Conservation (phyloP, 1,139 yeast genomes). For the Debaryomyces singareniensis region DNA sequence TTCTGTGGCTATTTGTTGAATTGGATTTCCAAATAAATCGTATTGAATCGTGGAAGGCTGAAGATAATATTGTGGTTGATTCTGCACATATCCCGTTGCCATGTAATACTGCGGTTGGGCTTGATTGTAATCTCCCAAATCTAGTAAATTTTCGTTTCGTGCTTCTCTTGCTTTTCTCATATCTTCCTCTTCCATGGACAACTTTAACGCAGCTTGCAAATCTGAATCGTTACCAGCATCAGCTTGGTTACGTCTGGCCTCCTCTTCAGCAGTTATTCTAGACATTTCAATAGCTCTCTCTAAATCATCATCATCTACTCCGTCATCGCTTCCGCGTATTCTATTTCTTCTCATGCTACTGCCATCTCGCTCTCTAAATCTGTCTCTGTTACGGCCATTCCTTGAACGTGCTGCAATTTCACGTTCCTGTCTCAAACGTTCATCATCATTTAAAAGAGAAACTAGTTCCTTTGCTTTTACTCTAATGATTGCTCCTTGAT, state of each 20-base stretch:
- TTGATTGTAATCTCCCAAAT: constrained; percentile 40
- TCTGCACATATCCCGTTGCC: constrained; percentile 24
- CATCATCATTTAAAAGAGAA: constrained; percentile 72
- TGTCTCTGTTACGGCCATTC: constrained; percentile 15
- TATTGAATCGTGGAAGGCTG: constrained; percentile 24
- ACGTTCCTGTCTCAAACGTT: constrained; percentile 72
- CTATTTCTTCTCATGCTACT: constrained; percentile 11
- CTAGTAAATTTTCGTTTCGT: constrained; percentile 48
- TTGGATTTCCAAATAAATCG: constrained; percentile 80
- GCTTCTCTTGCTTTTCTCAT: constrained; percentile 48
- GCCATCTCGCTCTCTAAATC: constrained; percentile 16
- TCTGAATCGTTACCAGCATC: constrained; percentile 52
- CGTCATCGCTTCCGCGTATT: constrained; percentile 9
- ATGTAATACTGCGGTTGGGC: constrained; percentile 21
- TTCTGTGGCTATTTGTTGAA: constrained; percentile 53
- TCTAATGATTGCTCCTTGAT: constrained; percentile 86
- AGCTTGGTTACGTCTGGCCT: constrained; percentile 8
- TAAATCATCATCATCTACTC: constrained; percentile 72
- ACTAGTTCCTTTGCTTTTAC: constrained; percentile 92
- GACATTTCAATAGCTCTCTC: constrained; percentile 81
- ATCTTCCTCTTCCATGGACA: constrained; percentile 86
- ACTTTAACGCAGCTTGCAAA: constrained; percentile 70
- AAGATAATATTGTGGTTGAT: constrained; percentile 31
- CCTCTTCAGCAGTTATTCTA: constrained; percentile 76
- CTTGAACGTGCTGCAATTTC: constrained; percentile 29